phyloP scores from a whole-genome alignment of 192 early-diverging fungal species.

The Linnemannia schmuckeri region DNA sequence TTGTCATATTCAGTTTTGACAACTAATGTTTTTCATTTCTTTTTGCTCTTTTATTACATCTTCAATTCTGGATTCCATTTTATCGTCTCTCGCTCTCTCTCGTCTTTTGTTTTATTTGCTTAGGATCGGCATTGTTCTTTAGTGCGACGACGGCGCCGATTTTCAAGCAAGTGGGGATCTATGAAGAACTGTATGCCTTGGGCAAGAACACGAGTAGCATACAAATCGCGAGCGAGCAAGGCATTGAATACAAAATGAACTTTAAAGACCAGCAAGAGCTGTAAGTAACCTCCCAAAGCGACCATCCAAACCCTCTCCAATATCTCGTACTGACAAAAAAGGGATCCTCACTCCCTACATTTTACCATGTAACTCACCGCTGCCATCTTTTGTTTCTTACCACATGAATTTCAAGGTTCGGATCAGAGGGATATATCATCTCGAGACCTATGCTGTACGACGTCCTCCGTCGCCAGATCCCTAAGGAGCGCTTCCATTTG shows the following conservation, averaged over 20 bases:
- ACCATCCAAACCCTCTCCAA: background rate
- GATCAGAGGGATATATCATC: background rate
- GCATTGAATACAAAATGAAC: background rate
- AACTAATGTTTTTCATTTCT: too few relatives aligned
- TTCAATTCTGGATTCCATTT: too few relatives aligned
- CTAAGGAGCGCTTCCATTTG: constrained; percentile 12
- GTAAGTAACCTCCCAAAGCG: background rate
- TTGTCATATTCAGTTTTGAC: too few relatives aligned
- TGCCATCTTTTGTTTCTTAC: background rate
- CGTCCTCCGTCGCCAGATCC: background rate
- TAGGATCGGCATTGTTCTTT: background rate
- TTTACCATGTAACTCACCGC: too few relatives aligned
- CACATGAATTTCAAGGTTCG: constrained; percentile 5
- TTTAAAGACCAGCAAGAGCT: background rate
- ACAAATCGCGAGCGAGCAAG: background rate
- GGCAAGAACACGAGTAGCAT: background rate
- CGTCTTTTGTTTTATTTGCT: too few relatives aligned
- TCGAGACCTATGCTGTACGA: constrained; percentile 15
- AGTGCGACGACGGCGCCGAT: background rate
- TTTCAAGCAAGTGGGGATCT: constrained; percentile 16
- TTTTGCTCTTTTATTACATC: too few relatives aligned
- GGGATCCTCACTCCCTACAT: too few relatives aligned
- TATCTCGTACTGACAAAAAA: too few relatives aligned
- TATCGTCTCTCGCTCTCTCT: background rate
- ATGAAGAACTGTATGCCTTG: background rate